Conservation (phyloP, 345 rosid genomes). For the Melaleuca quinquenervia region DNA sequence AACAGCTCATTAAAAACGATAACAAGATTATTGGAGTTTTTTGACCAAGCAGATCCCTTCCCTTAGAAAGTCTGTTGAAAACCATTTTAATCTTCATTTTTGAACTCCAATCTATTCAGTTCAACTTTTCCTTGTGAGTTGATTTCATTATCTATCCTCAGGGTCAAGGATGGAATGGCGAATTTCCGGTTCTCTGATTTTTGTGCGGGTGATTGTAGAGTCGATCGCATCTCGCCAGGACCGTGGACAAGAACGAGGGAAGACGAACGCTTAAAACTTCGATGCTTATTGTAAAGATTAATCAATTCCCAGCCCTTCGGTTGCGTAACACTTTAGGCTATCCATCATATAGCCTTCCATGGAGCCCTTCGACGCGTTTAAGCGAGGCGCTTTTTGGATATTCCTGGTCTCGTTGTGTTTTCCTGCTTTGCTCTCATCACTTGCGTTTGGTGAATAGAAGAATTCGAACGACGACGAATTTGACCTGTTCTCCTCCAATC, state of each 20-base stretch:
- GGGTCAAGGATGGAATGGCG: too few species aligned
- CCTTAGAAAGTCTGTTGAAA: neutral
- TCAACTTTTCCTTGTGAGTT: neutral
- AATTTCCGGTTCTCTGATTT: too few species aligned
- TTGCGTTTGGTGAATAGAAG: neutral
- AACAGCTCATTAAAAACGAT: neutral
- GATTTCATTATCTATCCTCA: neutral
- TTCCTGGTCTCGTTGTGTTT: neutral
- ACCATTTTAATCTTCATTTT: neutral
- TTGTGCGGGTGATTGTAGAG: too few species aligned
- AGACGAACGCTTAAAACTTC: neutral
- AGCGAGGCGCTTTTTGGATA: neutral
- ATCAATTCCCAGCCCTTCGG: neutral
- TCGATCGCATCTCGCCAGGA: neutral
- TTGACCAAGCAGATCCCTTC: neutral
- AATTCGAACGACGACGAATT: neutral
- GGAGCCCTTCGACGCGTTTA: neutral
- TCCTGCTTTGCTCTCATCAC: neutral
- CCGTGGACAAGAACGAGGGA: neutral
- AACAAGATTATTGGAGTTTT: neutral
- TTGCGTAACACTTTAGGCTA: neutral
- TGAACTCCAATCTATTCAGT: neutral
- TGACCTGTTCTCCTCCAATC: neutral
- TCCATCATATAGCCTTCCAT: neutral
- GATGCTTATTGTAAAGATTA: neutral